These are phyloP conservation scores for Astrothelium subdiscretum DNA, from an alignment of 495 filamentous ascomycete genomes.

Conservation along the genomic window DNA sequence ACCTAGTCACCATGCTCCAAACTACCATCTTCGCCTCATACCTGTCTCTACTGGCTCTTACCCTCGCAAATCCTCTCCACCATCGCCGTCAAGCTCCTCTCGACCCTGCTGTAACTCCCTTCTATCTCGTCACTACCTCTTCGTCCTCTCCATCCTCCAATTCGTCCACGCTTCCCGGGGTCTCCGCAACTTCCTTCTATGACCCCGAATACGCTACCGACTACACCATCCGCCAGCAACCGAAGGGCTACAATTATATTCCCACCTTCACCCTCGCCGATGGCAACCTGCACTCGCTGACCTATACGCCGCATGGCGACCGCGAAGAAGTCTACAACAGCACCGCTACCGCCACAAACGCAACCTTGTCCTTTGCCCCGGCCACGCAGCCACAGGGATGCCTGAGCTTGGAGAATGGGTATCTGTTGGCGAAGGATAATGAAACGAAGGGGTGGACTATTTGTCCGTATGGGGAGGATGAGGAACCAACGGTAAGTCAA, in stretches of 20 bases:
- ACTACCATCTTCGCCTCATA: not conserved
- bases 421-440: not conserved
- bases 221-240: not conserved
- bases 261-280: not conserved
- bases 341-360: not conserved
- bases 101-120: not conserved
- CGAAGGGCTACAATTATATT: not conserved
- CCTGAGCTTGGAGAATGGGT: not conserved
- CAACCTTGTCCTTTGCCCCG: not conserved
- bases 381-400: not conserved
- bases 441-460: not conserved
- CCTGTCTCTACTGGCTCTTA: not conserved
- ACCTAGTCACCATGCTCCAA: not conserved
- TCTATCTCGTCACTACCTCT: slow-evolving; percentile 1
- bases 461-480: not conserved
- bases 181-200: not conserved
- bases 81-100: not conserved
- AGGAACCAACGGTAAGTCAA: not conserved
- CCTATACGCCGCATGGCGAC: not conserved
- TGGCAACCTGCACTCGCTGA: not conserved
- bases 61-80: not conserved
- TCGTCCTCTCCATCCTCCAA: not conserved
- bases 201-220: not conserved
- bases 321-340: not conserved
- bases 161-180: not conserved